Base-by-base conservation (phyloP, 2,329 filamentous ascomycete species). In the Coniochaeta sp. region DNA sequence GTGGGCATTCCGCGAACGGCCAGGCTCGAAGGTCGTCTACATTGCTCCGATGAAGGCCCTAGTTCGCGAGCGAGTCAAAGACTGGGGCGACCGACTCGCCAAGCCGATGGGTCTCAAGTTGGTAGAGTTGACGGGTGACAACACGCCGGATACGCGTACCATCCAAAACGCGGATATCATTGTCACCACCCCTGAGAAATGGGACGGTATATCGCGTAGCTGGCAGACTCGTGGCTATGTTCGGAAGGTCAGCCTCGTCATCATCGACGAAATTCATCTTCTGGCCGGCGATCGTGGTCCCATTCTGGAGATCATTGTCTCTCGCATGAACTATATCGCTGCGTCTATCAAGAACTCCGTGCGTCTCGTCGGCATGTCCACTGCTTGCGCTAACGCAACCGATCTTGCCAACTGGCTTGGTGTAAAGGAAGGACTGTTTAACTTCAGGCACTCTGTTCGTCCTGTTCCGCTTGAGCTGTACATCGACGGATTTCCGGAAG, bases 41-140 rank as follows among this genome's bases (percentile, higher is more conserved):
- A 98, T 99, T 70, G 95, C 95, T 1, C 96, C 96, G 0, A 99
- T 99, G 96, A 99, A 99, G 75, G 96, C 96, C 0, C 86, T 99
- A 34, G 95, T 99, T 22, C 90, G 95, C 3, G 95, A 99, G 73
- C 87, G 95, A 74, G 93, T 99, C 28, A 90, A 96, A 69, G 96
- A 99, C 71, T 99, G 95, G 96, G 86, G 89, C 14, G 84, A 84
- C 61, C 86, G 95, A 17, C 82, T 99, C 36, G 91, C 92, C 0
- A 79, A 81, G 1, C 90, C 92, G 1, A 87, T 98, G 77, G 92
- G 93, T 0, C 73, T 98, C 64, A 96, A 91, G 73, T 79, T 99
- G 22, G 95, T 99, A 17, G 95, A 99, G 75, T 79, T 99, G 77
- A 99, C 96, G 58, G 73, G 80, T 79, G 95, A 99, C 77, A 99